phyloP scores from a whole-genome alignment of 164 flowering plant genomes.

The Aristolochia contorta region DNA sequence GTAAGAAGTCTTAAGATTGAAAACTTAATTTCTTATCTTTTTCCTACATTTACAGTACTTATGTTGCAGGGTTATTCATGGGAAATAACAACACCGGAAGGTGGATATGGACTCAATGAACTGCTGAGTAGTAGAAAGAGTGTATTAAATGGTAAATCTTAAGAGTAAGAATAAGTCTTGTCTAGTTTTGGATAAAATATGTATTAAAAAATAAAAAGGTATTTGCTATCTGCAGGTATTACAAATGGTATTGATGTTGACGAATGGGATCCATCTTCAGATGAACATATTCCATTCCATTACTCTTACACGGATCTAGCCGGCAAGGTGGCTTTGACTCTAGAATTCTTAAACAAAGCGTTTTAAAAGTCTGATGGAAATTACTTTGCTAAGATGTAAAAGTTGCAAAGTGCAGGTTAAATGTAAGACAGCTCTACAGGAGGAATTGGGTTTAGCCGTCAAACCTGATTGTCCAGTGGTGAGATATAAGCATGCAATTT shows the following conservation, averaged over 20 bases:
- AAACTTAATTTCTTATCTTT: background rate
- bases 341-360: background rate
- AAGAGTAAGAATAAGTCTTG: background rate
- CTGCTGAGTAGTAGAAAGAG: constrained; percentile 55
- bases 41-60: background rate
- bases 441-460: constrained; percentile 73
- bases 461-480: constrained; percentile 85
- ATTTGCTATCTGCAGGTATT: constrained; percentile 40
- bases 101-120: constrained; percentile 85
- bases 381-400: background rate
- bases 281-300: constrained; percentile 49
- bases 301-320: constrained; percentile 69
- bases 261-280: constrained; percentile 86
- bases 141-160: constrained; percentile 56
- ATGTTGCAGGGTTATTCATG: constrained; percentile 75
- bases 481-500: constrained; percentile 13
- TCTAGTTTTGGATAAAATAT: background rate
- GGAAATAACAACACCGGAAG: constrained; percentile 93
- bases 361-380: background rate
- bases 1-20: constrained; percentile 17
- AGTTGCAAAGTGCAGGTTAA: constrained; percentile 34
- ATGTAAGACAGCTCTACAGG: constrained; percentile 80
- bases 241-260: constrained; percentile 73
- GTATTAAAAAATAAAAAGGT: background rate
- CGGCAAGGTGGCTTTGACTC: constrained; percentile 50